These are phyloP conservation scores for Sutorius eximius DNA, from an alignment of 1,284 basidiomycete species.

Conservation along the genomic window DNA sequence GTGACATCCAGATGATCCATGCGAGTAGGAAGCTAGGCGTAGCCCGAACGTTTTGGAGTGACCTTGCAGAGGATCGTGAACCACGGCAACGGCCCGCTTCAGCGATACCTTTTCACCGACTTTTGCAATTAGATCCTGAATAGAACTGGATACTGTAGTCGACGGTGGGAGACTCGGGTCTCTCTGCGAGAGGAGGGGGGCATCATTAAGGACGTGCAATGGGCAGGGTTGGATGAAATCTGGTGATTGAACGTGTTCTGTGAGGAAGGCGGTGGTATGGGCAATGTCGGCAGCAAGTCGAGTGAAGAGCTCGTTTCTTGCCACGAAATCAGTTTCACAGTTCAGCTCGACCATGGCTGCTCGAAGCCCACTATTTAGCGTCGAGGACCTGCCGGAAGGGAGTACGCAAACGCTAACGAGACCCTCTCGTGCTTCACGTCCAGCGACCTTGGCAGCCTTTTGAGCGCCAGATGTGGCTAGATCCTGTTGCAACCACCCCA, in stretches of 20 bases:
- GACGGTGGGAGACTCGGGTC: conserved; percentile 38
- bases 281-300: conserved; percentile 80
- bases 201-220: conserved; percentile 59
- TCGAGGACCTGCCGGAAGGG: conserved; percentile 48
- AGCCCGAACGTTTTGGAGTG: conserved; percentile 45
- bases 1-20: conserved; percentile 59
- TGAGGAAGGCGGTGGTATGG: conserved; percentile 82
- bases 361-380: conserved; percentile 50
- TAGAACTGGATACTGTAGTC: conserved; percentile 69
- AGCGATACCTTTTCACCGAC: conserved; percentile 90
- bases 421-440: conserved; percentile 75
- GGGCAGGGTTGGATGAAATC: conserved; percentile 44
- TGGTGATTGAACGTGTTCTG: conserved; percentile 47
- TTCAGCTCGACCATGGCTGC: conserved; percentile 91
- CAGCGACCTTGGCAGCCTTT: conserved; percentile 83
- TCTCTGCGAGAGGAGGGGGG: conserved; percentile 63
- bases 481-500: conserved; percentile 82
- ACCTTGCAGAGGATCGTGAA: conserved; percentile 54
- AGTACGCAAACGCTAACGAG: conserved; percentile 77
- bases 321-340: conserved; percentile 98
- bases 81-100: conserved; percentile 70
- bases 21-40: conserved; percentile 78
- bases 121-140: conserved; percentile 79
- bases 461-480: conserved; percentile 68
- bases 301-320: conserved; percentile 82